Evolutionary conservation across 495 filamentous ascomycete species (phyloP), one percentile per base, ranked within the genome.

Genomic region (Xeromyces bisporus): DNA sequence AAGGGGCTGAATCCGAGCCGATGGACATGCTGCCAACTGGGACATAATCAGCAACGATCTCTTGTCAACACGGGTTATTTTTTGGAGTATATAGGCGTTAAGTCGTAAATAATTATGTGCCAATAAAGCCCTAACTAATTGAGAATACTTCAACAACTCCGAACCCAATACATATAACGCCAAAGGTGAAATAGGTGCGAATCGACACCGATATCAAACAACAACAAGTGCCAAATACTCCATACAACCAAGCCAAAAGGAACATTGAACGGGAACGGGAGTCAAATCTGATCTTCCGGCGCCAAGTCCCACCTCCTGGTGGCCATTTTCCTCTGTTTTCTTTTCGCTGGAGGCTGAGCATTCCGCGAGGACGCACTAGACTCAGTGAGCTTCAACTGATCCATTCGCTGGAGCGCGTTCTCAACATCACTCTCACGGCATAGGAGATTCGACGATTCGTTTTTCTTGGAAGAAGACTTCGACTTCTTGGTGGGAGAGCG

Each of bases 251-350:
- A n/a, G n/a, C n/a, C n/a, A n/a, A n/a, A n/a, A n/a, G n/a, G n/a
- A n/a, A n/a, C n/a, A n/a, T n/a, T n/a, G n/a, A n/a, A n/a, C n/a
- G n/a, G n/a, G n/a, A n/a, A n/a, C n/a, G n/a, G 11, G 26, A 14
- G 16, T 42, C 48, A 65, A 13, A 62, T 42, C 26, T 68, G 60
- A n/a, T 57, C 60, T 40, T 71, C 68, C 8, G 67, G 63, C 14
- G 51, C 62, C 39, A 72, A 40, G 42, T 72, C 70, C 58, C 62
- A 71, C 40, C 66, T 71, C 34, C 66, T 50, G 1, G 62, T 58
- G 3, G 60, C 60, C 46, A 74, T 53, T 43, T 71, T 70, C 36
- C 60, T 55, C 15, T 51, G 50, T 35, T 64, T 70, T 9, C 20
- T 4, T 46, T 64, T 55, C n/a, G 38, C 46, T 1, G 55, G 50